Percentiles rank a stretch among this genome's conserved stretches.
These are phyloP conservation scores for Melastoma malabathricum DNA, from an alignment of 345 rosid species.

Conservation along the genomic window DNA sequence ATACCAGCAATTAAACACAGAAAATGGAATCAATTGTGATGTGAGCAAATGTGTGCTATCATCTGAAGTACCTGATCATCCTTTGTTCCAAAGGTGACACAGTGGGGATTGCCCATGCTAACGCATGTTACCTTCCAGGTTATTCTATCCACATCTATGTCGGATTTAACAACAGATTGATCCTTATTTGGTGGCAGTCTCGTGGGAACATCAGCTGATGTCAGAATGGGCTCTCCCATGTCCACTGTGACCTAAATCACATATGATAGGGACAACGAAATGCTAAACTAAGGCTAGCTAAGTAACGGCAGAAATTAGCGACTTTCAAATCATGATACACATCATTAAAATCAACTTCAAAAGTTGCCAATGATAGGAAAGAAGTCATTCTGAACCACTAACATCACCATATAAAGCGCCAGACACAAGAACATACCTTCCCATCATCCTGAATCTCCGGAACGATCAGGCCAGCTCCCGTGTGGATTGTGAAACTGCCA, in stretches of 20 bases:
- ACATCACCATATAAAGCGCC: background rate
- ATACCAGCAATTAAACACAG: background rate
- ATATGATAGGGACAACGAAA: background rate
- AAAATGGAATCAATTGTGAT: background rate
- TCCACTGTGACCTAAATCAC: constrained; percentile 75
- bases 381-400: background rate
- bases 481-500: constrained; percentile 65
- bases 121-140: constrained; percentile 92
- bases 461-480: constrained; percentile 90
- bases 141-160: constrained; percentile 59
- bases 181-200: constrained; percentile 47
- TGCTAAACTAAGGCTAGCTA: background rate
- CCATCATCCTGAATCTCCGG: constrained; percentile 85
- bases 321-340: too few relatives aligned
- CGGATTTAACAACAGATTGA: constrained; percentile 49
- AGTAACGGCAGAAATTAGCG: too few relatives aligned
- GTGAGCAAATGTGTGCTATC: background rate
- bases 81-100: constrained; percentile 60
- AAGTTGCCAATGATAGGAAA: background rate
- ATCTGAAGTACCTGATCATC: constrained; percentile 39
- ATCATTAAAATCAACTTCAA: background rate
- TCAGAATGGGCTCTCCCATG: constrained; percentile 85
- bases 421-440: constrained; percentile 21
- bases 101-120: constrained; percentile 99
- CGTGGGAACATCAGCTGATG: constrained; percentile 74